Evolutionary conservation across 805 yeast genomes (phyloP).

Genomic region (Tetrapisispora pingtungensis): DNA sequence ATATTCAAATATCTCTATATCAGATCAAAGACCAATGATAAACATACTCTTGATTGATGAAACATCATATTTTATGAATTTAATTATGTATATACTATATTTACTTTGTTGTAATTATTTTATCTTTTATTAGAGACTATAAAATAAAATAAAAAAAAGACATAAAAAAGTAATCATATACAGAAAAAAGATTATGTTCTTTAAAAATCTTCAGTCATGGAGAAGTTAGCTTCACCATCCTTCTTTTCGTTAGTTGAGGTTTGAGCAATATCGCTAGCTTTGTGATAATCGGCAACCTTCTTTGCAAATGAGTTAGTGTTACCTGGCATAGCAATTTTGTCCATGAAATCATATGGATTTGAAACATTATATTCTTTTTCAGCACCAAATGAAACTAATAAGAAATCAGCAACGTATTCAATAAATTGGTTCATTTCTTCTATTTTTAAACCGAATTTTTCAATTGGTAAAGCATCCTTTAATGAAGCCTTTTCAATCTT

Average conservation of each 20-base stretch:
- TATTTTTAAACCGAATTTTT: constrained; percentile 86
- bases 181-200: too few species aligned
- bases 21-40: too few species aligned
- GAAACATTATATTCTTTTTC: constrained; percentile 73
- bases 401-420: constrained; percentile 92
- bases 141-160: neutral
- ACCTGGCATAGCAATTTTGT: constrained; percentile 92
- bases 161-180: too few species aligned
- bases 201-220: constrained; percentile 89
- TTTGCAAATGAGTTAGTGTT: constrained; percentile 97
- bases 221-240: constrained; percentile 39
- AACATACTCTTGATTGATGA: too few species aligned
- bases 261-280: constrained; percentile 97
- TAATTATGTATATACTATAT: too few species aligned
- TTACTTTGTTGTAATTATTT: too few species aligned
- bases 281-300: constrained; percentile 96
- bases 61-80: too few species aligned
- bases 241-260: constrained; percentile 35
- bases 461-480: constrained; percentile 83
- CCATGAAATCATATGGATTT: constrained; percentile 98
- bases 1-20: too few species aligned
- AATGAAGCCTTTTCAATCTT: constrained; percentile 83
- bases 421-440: constrained; percentile 91
- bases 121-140: too few species aligned
- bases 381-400: constrained; percentile 81